A percentile compares a stretch with the other conserved stretches of the same genome.
These are phyloP conservation scores for Pythium phragmiticola DNA, from an alignment of 352 stramenopile genomes.

Conservation along the genomic window DNA sequence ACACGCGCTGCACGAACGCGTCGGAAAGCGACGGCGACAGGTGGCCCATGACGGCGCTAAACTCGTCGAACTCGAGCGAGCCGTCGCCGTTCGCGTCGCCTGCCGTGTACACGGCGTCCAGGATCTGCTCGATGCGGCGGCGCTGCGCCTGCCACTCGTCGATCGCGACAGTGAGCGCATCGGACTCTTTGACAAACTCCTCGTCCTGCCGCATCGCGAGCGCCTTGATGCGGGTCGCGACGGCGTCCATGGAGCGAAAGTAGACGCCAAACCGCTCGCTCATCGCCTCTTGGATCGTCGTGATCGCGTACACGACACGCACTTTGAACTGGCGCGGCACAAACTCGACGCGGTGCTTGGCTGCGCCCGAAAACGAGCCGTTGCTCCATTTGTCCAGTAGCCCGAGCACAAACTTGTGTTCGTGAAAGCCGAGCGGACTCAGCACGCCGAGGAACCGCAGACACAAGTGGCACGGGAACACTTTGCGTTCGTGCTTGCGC, in stretches of 20 bases:
- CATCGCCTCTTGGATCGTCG: conserved; percentile 56
- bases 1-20: conserved; percentile 55
- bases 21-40: conserved; percentile 54
- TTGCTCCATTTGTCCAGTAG: conserved; percentile 64
- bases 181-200: conserved; percentile 63
- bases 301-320: conserved; percentile 44
- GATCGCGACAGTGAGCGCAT: conserved; percentile 54
- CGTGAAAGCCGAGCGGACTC: conserved; percentile 60
- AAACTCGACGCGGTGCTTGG: conserved; percentile 55
- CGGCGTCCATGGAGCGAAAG: conserved; percentile 47
- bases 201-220: conserved; percentile 41
- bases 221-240: conserved; percentile 42
- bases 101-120: conserved; percentile 66
- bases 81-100: conserved; percentile 70
- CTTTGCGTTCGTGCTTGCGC: conserved; percentile 67
- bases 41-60: conserved; percentile 57
- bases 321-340: conserved; percentile 62
- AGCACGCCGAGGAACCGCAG: conserved; percentile 72
- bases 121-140: conserved; percentile 58
- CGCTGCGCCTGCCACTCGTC: conserved; percentile 60
- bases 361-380: conserved; percentile 49
- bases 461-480: conserved; percentile 64
- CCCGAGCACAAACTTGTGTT: conserved; percentile 72
- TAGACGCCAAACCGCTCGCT: conserved; percentile 65
- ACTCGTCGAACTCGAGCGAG: conserved; percentile 73